A percentile compares a stretch with the other conserved stretches of the same genome.
These are phyloP conservation scores for Colletotrichum endophyticum DNA, from an alignment of 2,329 filamentous ascomycete genomes.

Conservation along the genomic window DNA sequence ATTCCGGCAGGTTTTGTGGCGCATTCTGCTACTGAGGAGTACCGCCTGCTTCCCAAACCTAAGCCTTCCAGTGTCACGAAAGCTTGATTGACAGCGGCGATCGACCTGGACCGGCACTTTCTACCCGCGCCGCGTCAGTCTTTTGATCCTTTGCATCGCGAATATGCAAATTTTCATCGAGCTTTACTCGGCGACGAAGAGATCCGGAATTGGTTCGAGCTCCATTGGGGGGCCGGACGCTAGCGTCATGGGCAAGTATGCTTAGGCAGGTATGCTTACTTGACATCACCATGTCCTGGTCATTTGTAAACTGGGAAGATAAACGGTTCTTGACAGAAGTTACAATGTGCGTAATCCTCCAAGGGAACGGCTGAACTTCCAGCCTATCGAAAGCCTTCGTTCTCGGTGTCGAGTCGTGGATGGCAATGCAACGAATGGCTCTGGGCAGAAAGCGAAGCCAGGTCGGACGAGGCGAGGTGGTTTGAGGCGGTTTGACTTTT, in stretches of 20 bases:
- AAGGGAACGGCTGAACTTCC: background rate
- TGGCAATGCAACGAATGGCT: background rate
- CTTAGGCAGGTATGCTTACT: background rate
- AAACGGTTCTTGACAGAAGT: background rate
- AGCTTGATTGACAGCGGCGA: background rate
- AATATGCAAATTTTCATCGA: background rate
- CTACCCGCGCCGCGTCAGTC: background rate
- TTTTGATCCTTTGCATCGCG: background rate
- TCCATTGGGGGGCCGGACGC: background rate
- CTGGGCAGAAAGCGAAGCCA: background rate
- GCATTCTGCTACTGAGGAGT: background rate
- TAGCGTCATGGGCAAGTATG: background rate
- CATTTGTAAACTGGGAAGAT: background rate
- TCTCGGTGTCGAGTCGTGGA: background rate
- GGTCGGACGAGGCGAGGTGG: conserved; percentile 1
- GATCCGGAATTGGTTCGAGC: background rate
- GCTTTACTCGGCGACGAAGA: background rate
- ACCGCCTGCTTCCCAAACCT: background rate
- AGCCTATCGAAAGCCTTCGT: background rate
- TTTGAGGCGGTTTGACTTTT: conserved; percentile 10
- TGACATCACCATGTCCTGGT: background rate
- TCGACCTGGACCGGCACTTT: background rate
- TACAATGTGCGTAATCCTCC: background rate
- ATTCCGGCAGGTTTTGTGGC: background rate
- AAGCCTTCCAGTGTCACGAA: background rate